Evolutionary conservation across 345 rosid species (phyloP), one percentile per base, ranked within the genome.

Genomic region (Ceriops zippeliana): DNA sequence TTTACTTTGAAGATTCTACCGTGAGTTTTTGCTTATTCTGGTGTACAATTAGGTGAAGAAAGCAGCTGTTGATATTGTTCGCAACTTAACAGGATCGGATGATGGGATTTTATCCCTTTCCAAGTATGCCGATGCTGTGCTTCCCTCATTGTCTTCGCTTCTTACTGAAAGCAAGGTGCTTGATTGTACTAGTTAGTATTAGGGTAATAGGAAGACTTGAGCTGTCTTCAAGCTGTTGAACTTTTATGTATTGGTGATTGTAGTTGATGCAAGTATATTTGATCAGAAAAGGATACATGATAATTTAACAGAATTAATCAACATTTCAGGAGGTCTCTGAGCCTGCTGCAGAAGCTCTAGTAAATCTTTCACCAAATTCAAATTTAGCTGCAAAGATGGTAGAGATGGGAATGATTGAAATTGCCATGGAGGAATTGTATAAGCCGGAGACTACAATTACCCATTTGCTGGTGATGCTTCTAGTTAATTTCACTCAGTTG

Each of bases 291-390:
- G 37, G 37, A 34, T 34, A 7, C 10, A 7, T 1, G 10, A 56
- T 42, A 46, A 26, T 65, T 49, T 58, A 21, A 27, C 58, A 5
- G 13, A 35, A 15, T 8, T 79, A 31, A 52, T 72, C 42, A 46
- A 69, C 32, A 52, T 77, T 79, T 75, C 81, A 88, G 96, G 97
- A 86, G 79, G 88, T 89, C 28, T 84, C 96, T 24, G 96, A 93
- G 80, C 96, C 97, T 53, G 90, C 92, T 1, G 91, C 89, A 28
- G 86, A 89, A 73, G 95, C 95, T 73, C 92, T 93, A 68, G 89
- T 93, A 26, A 91, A 93, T 80, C 91, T 93, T 66, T 90, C 98
- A 0, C 96, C 84, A 80, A 82, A 84, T 80, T 79, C 86, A 13
- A 80, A 74, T 61, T 69, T 93, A 71, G 89, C 92, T 53, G 64